phyloP scores from a whole-genome alignment of 768 basidiomycete genomes.

The Grammothele lineata region DNA sequence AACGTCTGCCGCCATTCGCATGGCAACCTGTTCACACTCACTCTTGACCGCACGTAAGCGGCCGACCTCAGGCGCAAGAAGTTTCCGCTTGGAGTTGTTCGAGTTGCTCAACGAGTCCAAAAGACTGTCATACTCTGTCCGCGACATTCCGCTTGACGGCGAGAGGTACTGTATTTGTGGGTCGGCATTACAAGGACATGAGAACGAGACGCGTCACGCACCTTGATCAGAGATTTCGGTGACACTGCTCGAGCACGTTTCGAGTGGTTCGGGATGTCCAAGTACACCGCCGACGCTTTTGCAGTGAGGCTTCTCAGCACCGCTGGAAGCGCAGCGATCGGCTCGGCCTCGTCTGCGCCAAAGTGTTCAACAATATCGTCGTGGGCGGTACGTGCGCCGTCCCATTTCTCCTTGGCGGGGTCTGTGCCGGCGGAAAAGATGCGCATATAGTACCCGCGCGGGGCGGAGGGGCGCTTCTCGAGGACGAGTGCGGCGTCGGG shows the following conservation, averaged over 20 bases:
- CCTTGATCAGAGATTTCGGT: constrained; percentile 53
- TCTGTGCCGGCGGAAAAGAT: constrained; percentile 80
- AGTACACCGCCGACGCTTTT: constrained; percentile 29
- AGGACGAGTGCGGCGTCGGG: constrained; percentile 87
- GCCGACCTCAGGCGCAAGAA: constrained; percentile 67
- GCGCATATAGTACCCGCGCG: constrained; percentile 82
- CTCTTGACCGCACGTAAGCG: constrained; percentile 78
- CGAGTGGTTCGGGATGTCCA: constrained; percentile 30
- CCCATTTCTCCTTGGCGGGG: constrained; percentile 81
- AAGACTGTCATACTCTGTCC: constrained; percentile 50
- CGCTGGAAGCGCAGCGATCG: constrained; percentile 50
- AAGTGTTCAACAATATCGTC: constrained; percentile 65
- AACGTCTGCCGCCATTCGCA: constrained; percentile 86
- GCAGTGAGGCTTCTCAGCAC: constrained; percentile 49
- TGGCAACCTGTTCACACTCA: constrained; percentile 65
- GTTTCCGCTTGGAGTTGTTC: constrained; percentile 39
- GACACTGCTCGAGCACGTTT: constrained; percentile 24
- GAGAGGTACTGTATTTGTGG: constrained; percentile 20
- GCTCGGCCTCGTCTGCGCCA: constrained; percentile 68
- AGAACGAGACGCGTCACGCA: too few relatives aligned
- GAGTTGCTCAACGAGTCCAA: constrained; percentile 48
- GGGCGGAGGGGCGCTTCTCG: constrained; percentile 58
- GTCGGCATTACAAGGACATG: too few relatives aligned
- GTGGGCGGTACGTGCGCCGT: constrained; percentile 77
- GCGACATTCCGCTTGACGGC: constrained; percentile 19